Base-by-base conservation (phyloP, 2,329 filamentous ascomycete species). In the Aspergillus aculeatus region DNA sequence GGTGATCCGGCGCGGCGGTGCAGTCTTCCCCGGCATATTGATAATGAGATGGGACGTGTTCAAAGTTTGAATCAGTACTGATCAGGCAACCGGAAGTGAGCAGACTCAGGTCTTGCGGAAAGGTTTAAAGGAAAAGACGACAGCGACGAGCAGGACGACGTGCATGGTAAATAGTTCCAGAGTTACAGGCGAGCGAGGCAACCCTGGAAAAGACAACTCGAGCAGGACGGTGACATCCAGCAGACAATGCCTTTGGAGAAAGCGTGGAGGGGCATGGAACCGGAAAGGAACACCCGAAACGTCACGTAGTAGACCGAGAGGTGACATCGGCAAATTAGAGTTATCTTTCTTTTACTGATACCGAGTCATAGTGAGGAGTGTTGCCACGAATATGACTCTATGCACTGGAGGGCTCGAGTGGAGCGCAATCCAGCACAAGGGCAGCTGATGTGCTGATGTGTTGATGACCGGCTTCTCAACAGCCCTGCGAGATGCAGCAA, bases 1-100 rank as follows among this genome's bases (percentile, higher is more conserved):
- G 71, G 90, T 92, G 72, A 96, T 88, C 54, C 81, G 80, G 51
- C 75, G 72, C 14, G 62, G 56, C 11, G 66, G 54, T n/a, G 67
- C 58, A 58, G 73, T 64, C 69, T 77, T 69, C 66, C 75, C 68
- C 65, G 76, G 71, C 73, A 76, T 76, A 62, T 35, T 68, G 65
- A 54, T 24, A 57, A 19, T n/a, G 16, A 44, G 38, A 14, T 5
- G 38, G 38, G 38, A 44, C 14, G 32, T 12, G 19, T 44, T 5
- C 0, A 14, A 19, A 44, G 38, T 19, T 10, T 44, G 16, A 16
- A 1, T 35, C 16, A 16, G 5, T 44, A 29, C 26, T 29, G 26
- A n/a, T 16, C 16, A 44, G 9, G 16, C 5, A 7, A n/a, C 38
- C 3, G 16, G 14, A n/a, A 9, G 16, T 2, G 16, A 44, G 38